Base-by-base conservation (phyloP, 805 yeast species). In the Jamesozyma piceae region DNA sequence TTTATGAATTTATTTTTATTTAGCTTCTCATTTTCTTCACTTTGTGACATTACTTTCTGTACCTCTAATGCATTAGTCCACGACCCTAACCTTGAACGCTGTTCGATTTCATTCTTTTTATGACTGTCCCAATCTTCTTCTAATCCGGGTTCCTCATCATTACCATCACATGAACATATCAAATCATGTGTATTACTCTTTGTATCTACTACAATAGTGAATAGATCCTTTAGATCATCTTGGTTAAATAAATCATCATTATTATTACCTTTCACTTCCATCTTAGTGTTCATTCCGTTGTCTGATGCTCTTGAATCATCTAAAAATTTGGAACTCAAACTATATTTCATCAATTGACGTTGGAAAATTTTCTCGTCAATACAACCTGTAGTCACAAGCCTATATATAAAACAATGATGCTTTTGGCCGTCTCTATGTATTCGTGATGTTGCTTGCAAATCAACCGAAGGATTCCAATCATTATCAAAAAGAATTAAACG, bases 391-490 rank as follows among this genome's bases (percentile, higher is more conserved):
- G 95, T 82, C 35, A 92, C 64, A 17, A 92, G 62, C 50, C 98
- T 71, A 57, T 92, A 92, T 26, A 90, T 79, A 56, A 67, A 81
- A 10, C 88, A 92, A 0, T 86, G 86, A 37, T 65, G 73, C 38
- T 64, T 74, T 58, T 92, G 98, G 0, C 98, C 98, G 60, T 90
- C 97, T 53, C 98, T 70, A 57, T 90, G 95, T 5, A 92, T 80
- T 48, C 98, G 67, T 1, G 97, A 95, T 94, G 90, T 85, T 0
- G 97, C 95, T 60, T 92, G 98, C 28, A 83, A 60, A 56, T 92
- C 98, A 11, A 81, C 72, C 0, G 96, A 77, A 0, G 98, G 98
- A 49, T 92, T 92, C 98, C 98, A 92, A 56, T 92, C 97, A 49
- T 92, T 86, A 58, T 92, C 98, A 55, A 85, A 82, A 19, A 92